Percentiles rank a stretch among this genome's conserved stretches.
These are phyloP conservation scores for Penicillium steckii DNA, from an alignment of 495 filamentous ascomycete genomes.

Conservation along the genomic window DNA sequence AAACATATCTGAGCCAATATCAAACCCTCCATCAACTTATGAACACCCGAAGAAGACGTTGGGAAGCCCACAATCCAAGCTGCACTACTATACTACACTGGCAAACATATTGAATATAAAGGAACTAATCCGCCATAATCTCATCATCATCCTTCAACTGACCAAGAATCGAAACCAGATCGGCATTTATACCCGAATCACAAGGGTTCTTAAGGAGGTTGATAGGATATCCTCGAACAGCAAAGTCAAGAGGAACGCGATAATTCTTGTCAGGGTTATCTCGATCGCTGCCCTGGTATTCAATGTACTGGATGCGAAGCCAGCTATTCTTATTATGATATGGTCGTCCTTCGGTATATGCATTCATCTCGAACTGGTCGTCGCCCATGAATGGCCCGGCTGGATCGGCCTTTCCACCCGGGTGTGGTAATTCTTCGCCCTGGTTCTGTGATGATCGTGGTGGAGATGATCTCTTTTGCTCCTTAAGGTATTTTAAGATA, in stretches of 20 bases:
- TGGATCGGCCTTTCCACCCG: too few relatives aligned
- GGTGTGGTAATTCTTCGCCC: too few relatives aligned
- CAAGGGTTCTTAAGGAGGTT: neutral
- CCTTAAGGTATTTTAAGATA: too few relatives aligned
- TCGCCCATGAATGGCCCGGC: neutral
- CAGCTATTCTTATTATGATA: neutral
- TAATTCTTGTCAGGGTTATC: neutral
- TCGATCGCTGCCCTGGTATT: neutral
- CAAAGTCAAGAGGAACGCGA: neutral
- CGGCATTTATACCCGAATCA: neutral
- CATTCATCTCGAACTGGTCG: neutral
- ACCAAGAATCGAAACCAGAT: neutral
- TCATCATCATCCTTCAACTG: neutral
- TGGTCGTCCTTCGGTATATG: neutral
- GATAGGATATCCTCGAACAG: neutral
- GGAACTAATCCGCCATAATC: neutral
- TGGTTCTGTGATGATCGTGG: too few relatives aligned
- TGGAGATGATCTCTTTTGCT: too few relatives aligned
- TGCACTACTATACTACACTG: too few relatives aligned
- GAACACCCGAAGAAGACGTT: too few relatives aligned
- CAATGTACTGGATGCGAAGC: neutral
- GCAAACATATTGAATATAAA: too few relatives aligned
- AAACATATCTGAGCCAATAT: too few relatives aligned
- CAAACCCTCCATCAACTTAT: too few relatives aligned
- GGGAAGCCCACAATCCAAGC: too few relatives aligned